phyloP scores from a whole-genome alignment of 1,284 basidiomycete species.

The Ceraceosorus bombacis region DNA sequence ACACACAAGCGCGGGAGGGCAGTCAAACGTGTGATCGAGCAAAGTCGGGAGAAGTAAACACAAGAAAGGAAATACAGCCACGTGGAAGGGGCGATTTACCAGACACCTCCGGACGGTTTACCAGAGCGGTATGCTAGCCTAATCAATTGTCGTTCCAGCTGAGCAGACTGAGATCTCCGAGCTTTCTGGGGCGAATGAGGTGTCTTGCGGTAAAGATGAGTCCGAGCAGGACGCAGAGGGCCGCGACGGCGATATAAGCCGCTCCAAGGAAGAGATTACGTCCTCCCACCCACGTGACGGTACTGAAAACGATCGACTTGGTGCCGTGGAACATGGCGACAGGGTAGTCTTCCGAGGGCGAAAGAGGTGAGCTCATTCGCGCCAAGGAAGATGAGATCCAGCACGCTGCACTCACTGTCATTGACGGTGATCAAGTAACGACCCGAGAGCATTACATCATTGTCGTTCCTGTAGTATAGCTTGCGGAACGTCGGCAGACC shows the following conservation, averaged over 20 bases:
- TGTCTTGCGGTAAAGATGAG: slow-evolving; percentile 83
- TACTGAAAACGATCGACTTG: slow-evolving; percentile 92
- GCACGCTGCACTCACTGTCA: slow-evolving; percentile 58
- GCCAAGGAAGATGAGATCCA: background rate
- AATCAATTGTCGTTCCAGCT: slow-evolving; percentile 36
- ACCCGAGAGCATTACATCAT: slow-evolving; percentile 64
- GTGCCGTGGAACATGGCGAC: slow-evolving; percentile 85
- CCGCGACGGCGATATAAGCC: slow-evolving; percentile 85
- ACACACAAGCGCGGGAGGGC: no score
- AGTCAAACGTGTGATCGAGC: no score
- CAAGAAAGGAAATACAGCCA: no score
- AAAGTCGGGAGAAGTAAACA: no score
- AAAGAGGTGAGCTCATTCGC: background rate
- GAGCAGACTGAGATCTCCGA: slow-evolving; percentile 50
- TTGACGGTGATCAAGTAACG: slow-evolving; percentile 69
- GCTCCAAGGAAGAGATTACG: slow-evolving; percentile 95
- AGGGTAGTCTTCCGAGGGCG: slow-evolving; percentile 67
- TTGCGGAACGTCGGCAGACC: slow-evolving; percentile 95
- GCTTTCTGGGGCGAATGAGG: slow-evolving; percentile 79
- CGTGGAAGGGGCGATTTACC: no score
- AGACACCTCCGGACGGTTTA: no score
- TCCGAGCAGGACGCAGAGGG: slow-evolving; percentile 77
- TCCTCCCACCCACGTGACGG: slow-evolving; percentile 95
- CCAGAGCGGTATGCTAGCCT: no score
- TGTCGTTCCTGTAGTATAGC: slow-evolving; percentile 84